Evolutionary conservation across 257 asterid genomes (phyloP), one percentile per base, ranked within the genome.

Genomic region (Solanum chmielewskii): DNA sequence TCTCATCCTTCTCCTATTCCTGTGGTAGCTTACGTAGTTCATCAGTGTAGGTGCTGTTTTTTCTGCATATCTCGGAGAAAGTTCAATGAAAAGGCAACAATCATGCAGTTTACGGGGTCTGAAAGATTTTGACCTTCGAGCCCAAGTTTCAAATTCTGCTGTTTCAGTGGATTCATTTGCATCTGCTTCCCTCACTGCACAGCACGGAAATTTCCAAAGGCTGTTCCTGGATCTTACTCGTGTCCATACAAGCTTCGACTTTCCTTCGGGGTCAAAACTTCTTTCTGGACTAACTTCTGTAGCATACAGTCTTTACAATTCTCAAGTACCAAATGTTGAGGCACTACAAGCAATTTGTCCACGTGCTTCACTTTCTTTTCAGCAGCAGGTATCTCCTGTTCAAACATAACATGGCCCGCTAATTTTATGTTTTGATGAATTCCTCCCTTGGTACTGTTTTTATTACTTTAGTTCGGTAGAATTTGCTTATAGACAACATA

Each of bases 191-290:
- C 90, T 94, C 86, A 92, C 94, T 16, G 95, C 95, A 25, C 98
- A 96, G 85, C 90, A 90, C 78, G 98, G 98, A 86, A 92, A 92
- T 89, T 96, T 96, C 92, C 98, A 94, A 66, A 94, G 91, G 93
- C 84, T 11, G 5, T 89, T 91, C 85, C 87, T 94, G 42, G 98
- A 96, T 91, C 95, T 94, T 82, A 93, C 98, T 35, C 91, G 96
- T 83, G 47, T 92, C 86, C 64, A 91, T 85, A 90, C 94, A 69
- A 93, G 92, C 15, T n/a, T 94, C 82, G 94, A 94, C 87, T 90
- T 94, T 84, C 94, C 96, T 73, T 94, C 94, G 0, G 95, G 91
- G 35, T 93, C 94, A 89, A 94, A 94, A 52, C 94, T 94, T 87
- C 60, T 94, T 47, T 69, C 76, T 52, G 94, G 94, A 76, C 92